Percentiles rank a stretch among this genome's conserved stretches.
Evolutionary conservation across 2,329 filamentous ascomycete genomes (phyloP).

Genomic region (Biscogniauxia mediterranea): DNA sequence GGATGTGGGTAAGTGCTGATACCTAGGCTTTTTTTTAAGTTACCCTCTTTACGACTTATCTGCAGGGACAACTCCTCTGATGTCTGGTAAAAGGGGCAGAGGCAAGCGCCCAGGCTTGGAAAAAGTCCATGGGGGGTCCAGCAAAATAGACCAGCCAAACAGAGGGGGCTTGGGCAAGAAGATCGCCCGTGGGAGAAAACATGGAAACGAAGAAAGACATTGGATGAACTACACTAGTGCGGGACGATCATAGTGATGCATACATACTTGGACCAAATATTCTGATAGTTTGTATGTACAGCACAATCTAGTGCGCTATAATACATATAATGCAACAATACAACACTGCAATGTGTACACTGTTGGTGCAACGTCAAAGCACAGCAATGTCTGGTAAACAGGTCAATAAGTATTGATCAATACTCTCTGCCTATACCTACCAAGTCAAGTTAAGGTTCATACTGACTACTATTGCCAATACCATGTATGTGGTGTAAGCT

Average conservation of each 20-base stretch:
- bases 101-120: neutral
- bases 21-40: neutral
- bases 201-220: neutral
- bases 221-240: neutral
- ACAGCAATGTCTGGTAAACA: too few species aligned
- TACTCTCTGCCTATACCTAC: too few species aligned
- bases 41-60: neutral
- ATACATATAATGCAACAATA: too few species aligned
- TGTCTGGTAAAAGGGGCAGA: neutral
- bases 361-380: too few species aligned
- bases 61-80: neutral
- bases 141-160: neutral
- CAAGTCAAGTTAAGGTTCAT: too few species aligned
- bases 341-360: too few species aligned
- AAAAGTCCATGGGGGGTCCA: neutral
- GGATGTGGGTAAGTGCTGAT: neutral
- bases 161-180: neutral
- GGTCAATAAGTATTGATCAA: too few species aligned
- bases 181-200: neutral
- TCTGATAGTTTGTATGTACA: too few species aligned
- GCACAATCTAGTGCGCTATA: too few species aligned
- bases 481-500: too few species aligned
- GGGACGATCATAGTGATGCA: neutral
- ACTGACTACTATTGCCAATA: too few species aligned
- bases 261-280: neutral